Evolutionary conservation across 768 basidiomycete genomes (phyloP).

Genomic region (Termitomyces sp.): DNA sequence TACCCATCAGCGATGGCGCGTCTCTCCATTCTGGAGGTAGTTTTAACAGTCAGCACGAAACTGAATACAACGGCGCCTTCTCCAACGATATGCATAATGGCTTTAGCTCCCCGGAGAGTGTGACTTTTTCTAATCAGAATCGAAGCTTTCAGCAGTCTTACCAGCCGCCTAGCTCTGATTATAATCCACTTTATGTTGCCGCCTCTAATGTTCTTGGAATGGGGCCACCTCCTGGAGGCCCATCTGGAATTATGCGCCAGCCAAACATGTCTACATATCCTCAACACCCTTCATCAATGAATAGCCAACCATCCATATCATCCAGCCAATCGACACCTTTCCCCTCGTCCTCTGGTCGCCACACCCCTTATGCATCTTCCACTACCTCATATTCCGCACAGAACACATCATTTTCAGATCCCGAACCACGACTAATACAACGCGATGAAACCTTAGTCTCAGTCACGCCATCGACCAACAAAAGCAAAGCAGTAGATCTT

Average conservation of each 20-base stretch:
- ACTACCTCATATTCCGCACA: conserved; percentile 26
- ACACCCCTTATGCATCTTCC: conserved; percentile 17
- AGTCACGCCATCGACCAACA: conserved; percentile 55
- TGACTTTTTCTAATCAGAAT: conserved; percentile 25
- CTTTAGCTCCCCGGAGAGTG: conserved; percentile 27
- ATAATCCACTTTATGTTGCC: conserved; percentile 66
- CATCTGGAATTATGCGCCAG: conserved; percentile 22
- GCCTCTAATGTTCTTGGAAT: conserved; percentile 82
- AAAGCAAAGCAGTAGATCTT: conserved; percentile 81
- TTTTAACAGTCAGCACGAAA: conserved; percentile 31
- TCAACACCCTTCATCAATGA: conserved; percentile 16
- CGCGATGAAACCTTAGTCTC: conserved; percentile 60
- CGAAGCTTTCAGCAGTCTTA: conserved; percentile 19
- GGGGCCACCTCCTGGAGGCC: conserved; percentile 54
- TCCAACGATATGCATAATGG: conserved; percentile 34
- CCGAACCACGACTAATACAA: conserved; percentile 58
- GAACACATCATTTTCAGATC: conserved; percentile 34
- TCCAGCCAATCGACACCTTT: conserved; percentile 33
- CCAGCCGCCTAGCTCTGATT: conserved; percentile 38
- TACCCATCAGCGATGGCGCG: conserved; percentile 19
- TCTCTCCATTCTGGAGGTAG: conserved; percentile 34
- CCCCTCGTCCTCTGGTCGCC: conserved; percentile 17
- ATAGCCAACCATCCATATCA: conserved; percentile 26
- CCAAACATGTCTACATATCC: conserved; percentile 23
- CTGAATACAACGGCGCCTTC: conserved; percentile 36